A percentile compares a stretch with the other conserved stretches of the same genome.
Evolutionary conservation across 2,329 filamentous ascomycete species (phyloP).

Genomic region (Phyllosticta citriasiana): DNA sequence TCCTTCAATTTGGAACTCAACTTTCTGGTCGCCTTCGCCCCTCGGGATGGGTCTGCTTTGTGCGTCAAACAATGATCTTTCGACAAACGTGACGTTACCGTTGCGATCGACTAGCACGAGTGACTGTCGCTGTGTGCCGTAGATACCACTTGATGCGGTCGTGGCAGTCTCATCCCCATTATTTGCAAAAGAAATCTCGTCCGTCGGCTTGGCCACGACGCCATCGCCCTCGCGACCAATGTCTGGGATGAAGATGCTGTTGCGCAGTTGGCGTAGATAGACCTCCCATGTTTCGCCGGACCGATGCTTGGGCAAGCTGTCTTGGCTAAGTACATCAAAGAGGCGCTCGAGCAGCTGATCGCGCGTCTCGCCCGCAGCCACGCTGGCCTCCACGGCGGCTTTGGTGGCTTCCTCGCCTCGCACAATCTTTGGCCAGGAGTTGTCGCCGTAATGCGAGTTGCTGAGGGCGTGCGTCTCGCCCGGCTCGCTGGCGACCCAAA

Average conservation of each 20-base stretch:
- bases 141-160: conserved; percentile 39
- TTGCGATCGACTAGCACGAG: conserved; percentile 46
- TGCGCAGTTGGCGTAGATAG: conserved; percentile 46
- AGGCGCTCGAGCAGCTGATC: conserved; percentile 42
- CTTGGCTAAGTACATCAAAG: conserved; percentile 42
- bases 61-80: conserved; percentile 50
- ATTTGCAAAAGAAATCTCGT: conserved; percentile 32
- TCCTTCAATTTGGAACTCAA: conserved; percentile 40
- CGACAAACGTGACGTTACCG: conserved; percentile 51
- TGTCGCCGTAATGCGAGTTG: conserved; percentile 50
- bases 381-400: conserved; percentile 38
- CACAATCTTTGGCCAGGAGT: conserved; percentile 52
- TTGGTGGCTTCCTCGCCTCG: conserved; percentile 46
- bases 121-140: conserved; percentile 57
- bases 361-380: conserved; percentile 31
- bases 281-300: conserved; percentile 42
- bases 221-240: conserved; percentile 40
- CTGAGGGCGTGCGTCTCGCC: conserved; percentile 50
- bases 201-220: conserved; percentile 28
- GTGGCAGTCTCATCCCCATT: conserved; percentile 17
- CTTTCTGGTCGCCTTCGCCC: conserved; percentile 37
- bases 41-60: conserved; percentile 37
- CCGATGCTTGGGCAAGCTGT: conserved; percentile 44
- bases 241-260: conserved; percentile 52
- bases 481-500: conserved; percentile 39